Evolutionary conservation across 108 stramenopile species (phyloP).

Genomic region (Cyclotella distinguenda): DNA sequence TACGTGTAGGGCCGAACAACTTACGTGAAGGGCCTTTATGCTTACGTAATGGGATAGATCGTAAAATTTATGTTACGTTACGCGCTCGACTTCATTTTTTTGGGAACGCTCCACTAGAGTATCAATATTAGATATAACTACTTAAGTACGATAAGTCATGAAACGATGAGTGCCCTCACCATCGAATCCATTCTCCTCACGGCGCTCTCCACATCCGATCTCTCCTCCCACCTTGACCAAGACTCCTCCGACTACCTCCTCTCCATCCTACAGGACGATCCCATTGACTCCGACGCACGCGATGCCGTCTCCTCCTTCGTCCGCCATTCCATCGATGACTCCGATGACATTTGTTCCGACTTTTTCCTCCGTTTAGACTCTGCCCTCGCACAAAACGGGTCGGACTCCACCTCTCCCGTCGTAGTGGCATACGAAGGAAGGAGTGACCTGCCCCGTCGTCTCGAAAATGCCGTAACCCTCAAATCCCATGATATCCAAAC

Average conservation of each 20-base stretch:
- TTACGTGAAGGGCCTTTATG: no score
- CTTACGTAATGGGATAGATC: no score
- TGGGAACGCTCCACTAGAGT: no score
- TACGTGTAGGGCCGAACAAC: no score
- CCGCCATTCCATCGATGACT: constrained; percentile 39
- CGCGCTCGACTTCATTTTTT: no score
- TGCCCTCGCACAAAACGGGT: background rate
- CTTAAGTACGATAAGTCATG: no score
- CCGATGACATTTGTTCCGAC: constrained; percentile 31
- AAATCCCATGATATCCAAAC: constrained; percentile 56
- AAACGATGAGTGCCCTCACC: no score
- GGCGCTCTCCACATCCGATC: constrained; percentile 25
- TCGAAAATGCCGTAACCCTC: constrained; percentile 59
- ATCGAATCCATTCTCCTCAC: constrained; percentile 15
- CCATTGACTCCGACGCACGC: constrained; percentile 58
- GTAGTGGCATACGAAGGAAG: background rate
- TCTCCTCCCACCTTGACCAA: constrained; percentile 55
- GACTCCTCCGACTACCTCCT: constrained; percentile 65
- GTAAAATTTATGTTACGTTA: no score
- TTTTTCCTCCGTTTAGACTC: constrained; percentile 49
- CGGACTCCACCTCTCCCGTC: background rate
- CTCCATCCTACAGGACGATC: constrained; percentile 57
- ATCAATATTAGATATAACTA: no score
- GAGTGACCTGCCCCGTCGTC: constrained; percentile 31
- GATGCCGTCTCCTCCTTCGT: constrained; percentile 57